Evolutionary conservation across 495 filamentous ascomycete genomes (phyloP), one percentile per base, ranked within the genome.

Genomic region (Tuber borchii): DNA sequence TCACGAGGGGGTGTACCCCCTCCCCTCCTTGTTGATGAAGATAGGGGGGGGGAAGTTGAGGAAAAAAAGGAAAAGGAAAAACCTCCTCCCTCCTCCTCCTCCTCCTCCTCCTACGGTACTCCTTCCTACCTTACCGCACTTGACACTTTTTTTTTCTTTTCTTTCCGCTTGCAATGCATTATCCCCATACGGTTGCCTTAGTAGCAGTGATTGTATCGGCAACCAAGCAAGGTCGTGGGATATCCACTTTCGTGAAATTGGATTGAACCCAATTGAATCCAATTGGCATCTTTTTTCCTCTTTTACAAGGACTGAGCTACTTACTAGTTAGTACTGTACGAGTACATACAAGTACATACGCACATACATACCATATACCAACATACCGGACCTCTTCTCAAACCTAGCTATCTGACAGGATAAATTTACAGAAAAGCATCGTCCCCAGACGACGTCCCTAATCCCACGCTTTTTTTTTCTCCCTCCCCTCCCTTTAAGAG

Each of bases 1-100:
- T 79, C 78, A 79, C 78, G 78, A 75, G 78, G 56, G 56, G n/a
- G 56, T 65, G 26, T 31, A 65, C 56, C 2, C 56, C n/a, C 26
- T n/a, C 10, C n/a, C n/a, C n/a, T 12, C 26, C n/a, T 26, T 65
- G n/a, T 31, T 31, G n/a, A 65, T 17, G 56, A 31, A 16, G 10
- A 65, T 26, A 26, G 17, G 26, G 56, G 56, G 51, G 56, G n/a
- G n/a, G n/a, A n/a, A 3, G n/a, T 31, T 65, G 31, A n/a, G 56
- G 56, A 3, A 31, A 61, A 61, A 61, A 61, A 26, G 45, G 17
- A 78, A 79, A 78, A 78, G 72, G 74, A 70, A 16, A 39, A 40
- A 43, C 10, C 42, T 43, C 10, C 42, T 1, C 12, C 42, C 42
- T 43, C 42, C 42, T 12, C 42, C 42, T 43, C 9, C 42, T 43